Evolutionary conservation across 2,329 filamentous ascomycete species (phyloP), one percentile per base, ranked within the genome.

Genomic region (Rhynchosporium agropyri): DNA sequence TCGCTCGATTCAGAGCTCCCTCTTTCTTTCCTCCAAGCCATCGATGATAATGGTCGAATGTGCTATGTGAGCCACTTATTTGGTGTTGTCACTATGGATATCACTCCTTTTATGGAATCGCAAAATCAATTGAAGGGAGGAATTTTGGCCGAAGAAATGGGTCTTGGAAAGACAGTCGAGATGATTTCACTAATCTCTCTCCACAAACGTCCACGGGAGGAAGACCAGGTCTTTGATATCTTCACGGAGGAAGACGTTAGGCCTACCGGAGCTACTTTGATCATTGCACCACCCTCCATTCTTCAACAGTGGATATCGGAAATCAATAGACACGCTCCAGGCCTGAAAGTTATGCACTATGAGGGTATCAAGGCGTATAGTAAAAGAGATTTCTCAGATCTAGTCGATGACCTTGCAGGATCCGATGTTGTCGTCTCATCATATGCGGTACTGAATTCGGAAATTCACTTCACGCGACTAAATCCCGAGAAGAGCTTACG

Each of bases 161-260:
- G 90, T 0, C 78, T 94, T 0, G 90, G 90, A 1, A 94, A 94
- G 74, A 94, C 90, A 0, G 79, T 93, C 3, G 91, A 94, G 76
- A 80, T 91, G 2, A 84, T 92, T 50, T 83, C 87, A 3, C 78
- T 94, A 10, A 84, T 92, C n/a, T 78, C 85, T 7, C 77, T 89
- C 29, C 85, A 94, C 71, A 78, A 74, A 45, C 81, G 83, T 36
- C 62, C 68, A 40, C 55, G 63, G 20, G 49, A 63, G 10, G 48
- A 55, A 15, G 13, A 50, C 2, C 42, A 53, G 38, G 51, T 74
- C 15, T 73, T 72, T 58, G 76, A 85, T 65, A 26, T 70, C 3
- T 78, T 79, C 59, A 78, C 77, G 1, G 76, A 74, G 10, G 76
- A 77, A 1, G 66, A 77, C 3, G 61, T 89, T 6, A 77, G 74